Conservation (phyloP, 805 yeast genomes). For the Starmerella khaoyaiensis region DNA sequence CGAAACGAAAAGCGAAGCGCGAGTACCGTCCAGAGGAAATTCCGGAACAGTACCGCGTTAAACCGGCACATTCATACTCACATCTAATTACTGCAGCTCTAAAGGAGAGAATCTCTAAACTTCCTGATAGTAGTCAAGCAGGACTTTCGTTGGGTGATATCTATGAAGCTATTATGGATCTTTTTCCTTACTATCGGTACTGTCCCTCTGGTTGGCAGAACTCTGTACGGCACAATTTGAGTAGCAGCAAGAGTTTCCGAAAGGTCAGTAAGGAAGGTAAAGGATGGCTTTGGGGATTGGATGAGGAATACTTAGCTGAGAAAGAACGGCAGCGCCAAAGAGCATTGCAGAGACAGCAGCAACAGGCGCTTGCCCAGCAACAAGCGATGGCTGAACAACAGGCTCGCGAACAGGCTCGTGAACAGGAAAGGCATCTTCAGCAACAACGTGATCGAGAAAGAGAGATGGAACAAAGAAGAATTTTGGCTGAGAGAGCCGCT, state of each 20-base stretch:
- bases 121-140: slow-evolving; percentile 29
- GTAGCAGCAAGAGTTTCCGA: slow-evolving; percentile 71
- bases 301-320: slow-evolving; percentile 71
- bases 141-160: slow-evolving; percentile 80
- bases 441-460: slow-evolving; percentile 21
- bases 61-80: slow-evolving; percentile 74
- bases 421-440: slow-evolving; percentile 18
- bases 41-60: slow-evolving; percentile 72
- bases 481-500: slow-evolving; percentile 17
- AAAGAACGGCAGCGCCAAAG: slow-evolving; percentile 61
- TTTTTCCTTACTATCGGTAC: slow-evolving; percentile 82
- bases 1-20: slow-evolving; percentile 34
- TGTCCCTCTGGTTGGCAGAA: slow-evolving; percentile 98
- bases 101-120: slow-evolving; percentile 42
- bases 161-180: slow-evolving; percentile 70
- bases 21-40: slow-evolving; percentile 69
- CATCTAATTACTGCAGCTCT: slow-evolving; percentile 69
- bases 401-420: slow-evolving; percentile 21
- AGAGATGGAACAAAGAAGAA: slow-evolving; percentile 17
- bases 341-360: slow-evolving; percentile 21
- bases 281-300: slow-evolving; percentile 91
- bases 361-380: slow-evolving; percentile 24
- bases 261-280: slow-evolving; percentile 77
- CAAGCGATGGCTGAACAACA: slow-evolving; percentile 25
- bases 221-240: slow-evolving; percentile 78